A percentile compares a stretch with the other conserved stretches of the same genome.
Evolutionary conservation across 345 rosid genomes (phyloP).

Genomic region (Dipteronia sinensis): DNA sequence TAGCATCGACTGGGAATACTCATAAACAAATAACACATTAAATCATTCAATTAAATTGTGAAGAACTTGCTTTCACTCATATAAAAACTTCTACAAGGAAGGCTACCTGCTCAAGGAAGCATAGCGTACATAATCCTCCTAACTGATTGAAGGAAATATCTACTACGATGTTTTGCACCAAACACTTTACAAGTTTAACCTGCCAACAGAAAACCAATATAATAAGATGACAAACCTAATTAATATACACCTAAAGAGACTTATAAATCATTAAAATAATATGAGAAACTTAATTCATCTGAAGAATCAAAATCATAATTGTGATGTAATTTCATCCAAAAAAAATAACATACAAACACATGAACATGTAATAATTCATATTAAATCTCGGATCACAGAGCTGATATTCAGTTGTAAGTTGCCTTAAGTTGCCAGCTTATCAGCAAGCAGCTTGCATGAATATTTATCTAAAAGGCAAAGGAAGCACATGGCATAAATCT

Average conservation of each 20-base stretch:
- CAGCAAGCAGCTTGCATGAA: background rate
- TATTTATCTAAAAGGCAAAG: background rate
- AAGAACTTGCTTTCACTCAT: constrained; percentile 2
- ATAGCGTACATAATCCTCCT: constrained; percentile 81
- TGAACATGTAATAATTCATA: background rate
- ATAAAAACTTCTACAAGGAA: constrained; percentile 18
- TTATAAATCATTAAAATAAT: background rate
- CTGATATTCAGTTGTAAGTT: background rate
- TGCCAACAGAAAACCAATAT: constrained; percentile 39
- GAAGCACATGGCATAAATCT: background rate
- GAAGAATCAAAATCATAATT: background rate
- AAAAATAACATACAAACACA: background rate
- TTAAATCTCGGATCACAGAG: background rate
- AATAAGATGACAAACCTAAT: constrained; percentile 5
- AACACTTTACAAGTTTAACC: constrained; percentile 92
- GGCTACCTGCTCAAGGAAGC: constrained; percentile 90
- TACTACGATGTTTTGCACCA: constrained; percentile 77
- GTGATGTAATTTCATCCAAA: background rate
- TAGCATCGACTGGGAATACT: background rate
- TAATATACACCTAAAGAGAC: background rate
- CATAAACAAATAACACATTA: background rate
- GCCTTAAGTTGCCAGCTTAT: background rate
- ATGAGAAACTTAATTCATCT: background rate
- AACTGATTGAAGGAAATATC: constrained; percentile 95
- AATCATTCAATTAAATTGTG: background rate